Conservation (phyloP, 2,329 filamentous ascomycete species). For the Colletotrichum liriopes region DNA sequence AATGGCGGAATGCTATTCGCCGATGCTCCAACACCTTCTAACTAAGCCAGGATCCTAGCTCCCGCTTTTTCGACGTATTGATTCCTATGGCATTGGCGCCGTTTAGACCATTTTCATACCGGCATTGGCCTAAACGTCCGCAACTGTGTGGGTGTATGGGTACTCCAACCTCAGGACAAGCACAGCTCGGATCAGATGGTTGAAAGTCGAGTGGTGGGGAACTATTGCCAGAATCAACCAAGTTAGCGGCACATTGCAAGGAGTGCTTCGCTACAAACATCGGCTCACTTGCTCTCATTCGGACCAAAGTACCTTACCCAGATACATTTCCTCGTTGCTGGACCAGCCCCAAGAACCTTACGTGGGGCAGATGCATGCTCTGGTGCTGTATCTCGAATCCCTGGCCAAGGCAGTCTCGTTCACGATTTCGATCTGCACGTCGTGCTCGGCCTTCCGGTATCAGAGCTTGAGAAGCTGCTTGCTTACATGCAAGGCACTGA, state of each 20-base stretch:
- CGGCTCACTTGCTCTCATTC: neutral
- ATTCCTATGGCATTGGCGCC: neutral
- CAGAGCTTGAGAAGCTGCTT: conserved; percentile 13
- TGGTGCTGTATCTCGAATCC: conserved; percentile 20
- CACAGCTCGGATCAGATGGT: neutral
- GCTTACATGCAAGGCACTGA: neutral
- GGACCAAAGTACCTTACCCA: neutral
- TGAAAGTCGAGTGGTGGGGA: neutral
- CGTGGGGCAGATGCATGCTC: neutral
- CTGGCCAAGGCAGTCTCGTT: conserved; percentile 25
- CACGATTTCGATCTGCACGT: conserved; percentile 23
- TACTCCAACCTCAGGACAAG: neutral
- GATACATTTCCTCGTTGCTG: neutral
- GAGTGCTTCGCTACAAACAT: neutral
- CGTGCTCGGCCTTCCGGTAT: conserved; percentile 17
- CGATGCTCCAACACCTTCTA: neutral
- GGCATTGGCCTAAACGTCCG: neutral
- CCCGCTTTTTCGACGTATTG: neutral
- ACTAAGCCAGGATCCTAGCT: conserved; percentile 8
- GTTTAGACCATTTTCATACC: too few relatives aligned
- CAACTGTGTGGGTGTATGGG: neutral
- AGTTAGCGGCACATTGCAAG: neutral
- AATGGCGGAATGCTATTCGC: conserved; percentile 28
- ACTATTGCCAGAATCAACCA: neutral
- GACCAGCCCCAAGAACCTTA: conserved; percentile 6